Conservation (phyloP, 345 rosid species). For the Ceriops decandra region DNA sequence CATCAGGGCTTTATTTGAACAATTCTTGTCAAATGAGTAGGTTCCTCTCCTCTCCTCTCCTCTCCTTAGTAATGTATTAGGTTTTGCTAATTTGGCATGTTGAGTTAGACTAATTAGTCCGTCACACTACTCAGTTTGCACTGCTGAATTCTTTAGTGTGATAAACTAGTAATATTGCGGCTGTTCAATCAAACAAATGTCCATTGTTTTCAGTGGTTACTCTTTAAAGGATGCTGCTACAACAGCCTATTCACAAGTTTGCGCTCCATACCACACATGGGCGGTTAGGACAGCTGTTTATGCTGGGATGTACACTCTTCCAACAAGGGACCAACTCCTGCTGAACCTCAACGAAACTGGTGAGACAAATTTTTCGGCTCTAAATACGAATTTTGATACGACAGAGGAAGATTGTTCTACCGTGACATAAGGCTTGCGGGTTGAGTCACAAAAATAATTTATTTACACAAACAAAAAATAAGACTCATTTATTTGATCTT, state of each 20-base stretch:
- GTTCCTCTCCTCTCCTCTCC: not conserved
- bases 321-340: slow-evolving; percentile 71
- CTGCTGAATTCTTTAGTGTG: not conserved
- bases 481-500: rapidly evolving
- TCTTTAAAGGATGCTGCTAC: slow-evolving; percentile 82
- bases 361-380: slow-evolving; percentile 10
- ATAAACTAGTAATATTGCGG: not conserved
- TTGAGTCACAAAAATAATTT: too few relatives aligned
- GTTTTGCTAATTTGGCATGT: not conserved
- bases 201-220: slow-evolving; percentile 34
- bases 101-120: too few relatives aligned
- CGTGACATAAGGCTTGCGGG: too few relatives aligned
- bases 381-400: too few relatives aligned
- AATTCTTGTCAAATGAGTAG: slow-evolving; percentile 56
- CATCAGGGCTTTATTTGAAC: slow-evolving; percentile 71
- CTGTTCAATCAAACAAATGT: not conserved
- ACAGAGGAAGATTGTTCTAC: too few relatives aligned
- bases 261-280: slow-evolving; percentile 91
- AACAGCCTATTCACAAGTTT: slow-evolving; percentile 75
- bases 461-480: too few relatives aligned
- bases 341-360: slow-evolving; percentile 76
- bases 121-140: not conserved
- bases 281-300: slow-evolving; percentile 80
- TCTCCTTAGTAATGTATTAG: not conserved
- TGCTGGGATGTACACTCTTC: slow-evolving; percentile 94